Base-by-base conservation (phyloP, 2,329 filamentous ascomycete species). In the Penicillium rolfsii region DNA sequence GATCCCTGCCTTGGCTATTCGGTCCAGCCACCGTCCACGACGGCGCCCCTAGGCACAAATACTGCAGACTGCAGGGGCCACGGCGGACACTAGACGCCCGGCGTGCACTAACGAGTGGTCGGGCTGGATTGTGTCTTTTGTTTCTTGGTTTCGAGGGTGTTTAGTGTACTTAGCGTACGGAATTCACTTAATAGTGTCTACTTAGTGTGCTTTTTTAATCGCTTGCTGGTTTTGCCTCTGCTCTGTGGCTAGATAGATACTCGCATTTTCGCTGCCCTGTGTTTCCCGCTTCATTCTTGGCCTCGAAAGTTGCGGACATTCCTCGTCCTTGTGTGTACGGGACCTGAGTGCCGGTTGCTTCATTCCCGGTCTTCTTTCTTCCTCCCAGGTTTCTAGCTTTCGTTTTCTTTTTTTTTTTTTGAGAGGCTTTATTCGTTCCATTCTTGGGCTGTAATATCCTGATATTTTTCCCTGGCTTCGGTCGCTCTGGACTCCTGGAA, bases 301-400 rank as follows among this genome's bases (percentile, higher is more conserved):
- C 50, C n/a, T 38, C 19, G 30, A 43, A 43, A 45, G 55, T 46
- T 49, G 41, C 55, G 41, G 41, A 53, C 40, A 28, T 48, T 48
- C 35, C 40, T 22, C 19, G 19, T 22, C 19, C 19, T 22, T 22
- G 19, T 22, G 19, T 22, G 30, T 33, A 11, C 30, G 9, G 24
- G 9, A 53, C 30, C 28, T 24, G n/a, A 12, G 22, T 12, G 33
- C 9, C 33, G 14, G n/a, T 12, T 14, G 8, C 3, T 40, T 26
- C 33, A 26, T 36, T 38, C 35, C 16, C 28, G 28, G 26, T 33
- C 12, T 35, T 24, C n/a, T 28, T 22, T 50, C 19, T 22, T 35
- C 9, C 5, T 7, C 4, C 14, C 9, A 11, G 3, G 19, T 30
- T 30, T 8, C 28, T 30, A 30, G 19, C 19, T 22, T 22, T 22